These are phyloP conservation scores for Cercospora citrullina DNA, from an alignment of 2,329 filamentous ascomycete species.

Conservation along the genomic window DNA sequence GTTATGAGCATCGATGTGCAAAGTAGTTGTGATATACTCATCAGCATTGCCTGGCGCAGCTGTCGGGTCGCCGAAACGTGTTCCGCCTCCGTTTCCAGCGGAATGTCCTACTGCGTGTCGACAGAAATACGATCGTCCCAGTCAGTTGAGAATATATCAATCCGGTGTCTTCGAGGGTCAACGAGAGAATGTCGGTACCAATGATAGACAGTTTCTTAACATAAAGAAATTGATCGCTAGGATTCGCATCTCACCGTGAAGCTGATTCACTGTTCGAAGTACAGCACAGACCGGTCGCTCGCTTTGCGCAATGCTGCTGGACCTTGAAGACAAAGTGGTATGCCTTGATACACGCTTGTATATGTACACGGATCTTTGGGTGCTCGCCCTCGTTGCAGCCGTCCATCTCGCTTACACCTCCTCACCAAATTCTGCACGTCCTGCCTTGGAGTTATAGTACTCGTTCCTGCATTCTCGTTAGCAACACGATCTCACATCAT, in stretches of 20 bases:
- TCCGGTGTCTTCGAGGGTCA: background rate
- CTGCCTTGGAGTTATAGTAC: slow-evolving; percentile 77
- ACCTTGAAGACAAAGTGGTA: background rate
- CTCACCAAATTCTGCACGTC: slow-evolving; percentile 57
- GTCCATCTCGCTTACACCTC: slow-evolving; percentile 38
- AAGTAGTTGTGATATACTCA: background rate
- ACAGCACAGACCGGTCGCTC: background rate
- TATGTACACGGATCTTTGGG: slow-evolving; percentile 11
- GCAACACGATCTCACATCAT: background rate
- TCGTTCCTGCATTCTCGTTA: slow-evolving; percentile 61
- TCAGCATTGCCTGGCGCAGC: background rate
- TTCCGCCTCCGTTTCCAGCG: background rate
- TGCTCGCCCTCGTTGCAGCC: background rate
- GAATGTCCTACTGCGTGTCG: background rate
- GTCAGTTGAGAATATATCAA: background rate
- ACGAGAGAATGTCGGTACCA: background rate
- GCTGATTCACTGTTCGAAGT: background rate
- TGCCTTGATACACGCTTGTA: background rate
- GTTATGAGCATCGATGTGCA: background rate
- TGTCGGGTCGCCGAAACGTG: background rate
- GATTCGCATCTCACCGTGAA: background rate
- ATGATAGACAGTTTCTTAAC: background rate
- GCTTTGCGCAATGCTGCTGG: background rate
- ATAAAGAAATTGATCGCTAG: background rate
- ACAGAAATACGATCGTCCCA: background rate